phyloP scores from a whole-genome alignment of 139 green algal genomes.

The Closterium sp. region DNA sequence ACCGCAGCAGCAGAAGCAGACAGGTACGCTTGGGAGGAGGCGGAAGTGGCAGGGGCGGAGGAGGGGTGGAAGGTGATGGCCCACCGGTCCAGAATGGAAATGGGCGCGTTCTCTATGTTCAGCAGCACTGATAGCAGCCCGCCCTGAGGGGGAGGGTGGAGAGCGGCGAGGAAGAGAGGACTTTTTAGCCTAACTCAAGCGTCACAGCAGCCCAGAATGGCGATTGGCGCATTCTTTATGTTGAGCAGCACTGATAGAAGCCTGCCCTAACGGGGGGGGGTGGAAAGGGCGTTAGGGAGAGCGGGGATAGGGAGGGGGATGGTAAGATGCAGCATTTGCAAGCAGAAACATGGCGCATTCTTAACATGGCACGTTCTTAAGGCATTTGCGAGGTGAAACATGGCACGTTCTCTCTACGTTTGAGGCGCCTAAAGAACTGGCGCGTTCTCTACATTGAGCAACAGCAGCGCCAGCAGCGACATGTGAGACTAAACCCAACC shows the following conservation, averaged over 20 bases:
- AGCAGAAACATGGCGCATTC: too few relatives aligned
- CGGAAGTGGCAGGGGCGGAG: background rate
- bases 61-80: constrained; percentile 33
- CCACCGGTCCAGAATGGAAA: constrained; percentile 72
- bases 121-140: constrained; percentile 53
- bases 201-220: constrained; percentile 69
- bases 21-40: background rate
- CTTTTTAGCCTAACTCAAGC: background rate
- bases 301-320: background rate
- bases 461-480: constrained; percentile 14
- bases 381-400: background rate
- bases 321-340: background rate
- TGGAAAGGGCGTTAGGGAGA: too few relatives aligned
- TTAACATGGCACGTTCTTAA: too few relatives aligned
- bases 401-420: constrained; percentile 24
- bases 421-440: constrained; percentile 64
- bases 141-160: background rate
- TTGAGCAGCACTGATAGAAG: constrained; percentile 58
- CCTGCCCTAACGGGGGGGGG: background rate
- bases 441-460: constrained; percentile 65
- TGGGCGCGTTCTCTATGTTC: constrained; percentile 62
- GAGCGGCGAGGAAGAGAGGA: background rate
- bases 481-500: too few relatives aligned
- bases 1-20: background rate
- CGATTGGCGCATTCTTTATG: constrained; percentile 57